Evolutionary conservation across 2,329 filamentous ascomycete genomes (phyloP), one percentile per base, ranked within the genome.

Genomic region (Rhinocladiella similis): DNA sequence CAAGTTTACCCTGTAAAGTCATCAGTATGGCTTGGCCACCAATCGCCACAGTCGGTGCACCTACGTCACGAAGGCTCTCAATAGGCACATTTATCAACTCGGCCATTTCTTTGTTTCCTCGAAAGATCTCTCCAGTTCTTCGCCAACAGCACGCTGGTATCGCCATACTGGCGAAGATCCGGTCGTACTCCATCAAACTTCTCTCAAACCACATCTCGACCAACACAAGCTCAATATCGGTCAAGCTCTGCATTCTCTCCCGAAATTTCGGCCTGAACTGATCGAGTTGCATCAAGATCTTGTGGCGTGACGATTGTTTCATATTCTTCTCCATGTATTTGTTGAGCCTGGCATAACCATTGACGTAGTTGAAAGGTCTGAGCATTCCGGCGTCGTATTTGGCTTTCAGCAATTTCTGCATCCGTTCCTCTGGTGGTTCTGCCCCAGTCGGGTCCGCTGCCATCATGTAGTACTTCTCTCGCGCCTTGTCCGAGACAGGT

Each of bases 181-280:
- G 90, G 69, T 99, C 94, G 67, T 97, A 97, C 70, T 97, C 94
- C 89, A 97, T 94, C 65, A 99, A 76, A 62, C 90, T 94, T 67
- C 89, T 86, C 73, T 99, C 94, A 69, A 99, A 97, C 93, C 94
- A 97, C 91, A 97, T 97, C 75, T 99, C 94, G 10, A 97, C 93
- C 57, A 92, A 85, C 25, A 97, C 87, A 22, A 99, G 83, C 73
- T 99, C 91, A 71, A 97, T 89, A 73, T 99, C 94, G 1, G 90
- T 97, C 69, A 97, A 78, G 33, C 82, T 87, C 63, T 97, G 91
- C 70, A 96, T 93, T 75, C 95, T 91, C 73, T 97, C 93, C 60
- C 94, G 84, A 69, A 99, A 99, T 69, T 96, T 96, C 14, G 94
- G 94, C 45, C 94, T 83, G 74, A 99, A 99, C 54, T 90, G 87